Base-by-base conservation (phyloP, 306 rosid genomes). In the Nissolia schottii region DNA sequence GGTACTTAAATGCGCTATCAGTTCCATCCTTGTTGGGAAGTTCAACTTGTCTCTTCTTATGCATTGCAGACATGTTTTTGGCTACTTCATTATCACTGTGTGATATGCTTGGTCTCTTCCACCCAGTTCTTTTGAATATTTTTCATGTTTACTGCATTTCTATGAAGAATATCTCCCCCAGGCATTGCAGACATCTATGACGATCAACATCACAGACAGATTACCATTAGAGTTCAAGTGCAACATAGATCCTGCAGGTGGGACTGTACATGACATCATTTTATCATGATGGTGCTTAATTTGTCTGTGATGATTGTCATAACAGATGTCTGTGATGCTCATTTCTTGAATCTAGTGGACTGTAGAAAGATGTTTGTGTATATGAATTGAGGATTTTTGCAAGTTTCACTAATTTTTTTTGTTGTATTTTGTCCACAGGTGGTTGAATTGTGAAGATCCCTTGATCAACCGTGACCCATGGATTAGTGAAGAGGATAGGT, bases 371-470 rank as follows among this genome's bases (percentile, higher is more conserved):
- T 70, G 61, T 28, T 67, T 27, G 10, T 62, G 40, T 29, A 38
- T 31, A 71, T 28, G 49, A 20, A 24, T 72, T 41, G 70, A 22
- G 59, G 34, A 69, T 63, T 59, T 68, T 29, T 66, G 37, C 58
- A 59, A 54, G 34, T 56, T 67, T 74, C 32, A 12, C 62, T 67
- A 34, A 49, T 58, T 46, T 50, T 66, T n/a, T 31, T 64, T 67
- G 29, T 15, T 70, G 65, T 73, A 69, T 80, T 38, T 76, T 75
- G 23, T 35, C 49, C 54, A 54, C 80, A 94, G 98, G 85, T 94
- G 98, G 98, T 84, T 87, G 84, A 94, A 94, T 81, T 89, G 75
- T 83, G 96, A 94, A 80, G 97, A 94, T 81, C 95, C 97, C 64
- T 80, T 94, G 87, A 85, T 91, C 84, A 89, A 91, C 80, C 85